Percentiles rank a stretch among this genome's conserved stretches.
Conservation (phyloP, 495 filamentous ascomycete genomes). For the Penicillium manginii region DNA sequence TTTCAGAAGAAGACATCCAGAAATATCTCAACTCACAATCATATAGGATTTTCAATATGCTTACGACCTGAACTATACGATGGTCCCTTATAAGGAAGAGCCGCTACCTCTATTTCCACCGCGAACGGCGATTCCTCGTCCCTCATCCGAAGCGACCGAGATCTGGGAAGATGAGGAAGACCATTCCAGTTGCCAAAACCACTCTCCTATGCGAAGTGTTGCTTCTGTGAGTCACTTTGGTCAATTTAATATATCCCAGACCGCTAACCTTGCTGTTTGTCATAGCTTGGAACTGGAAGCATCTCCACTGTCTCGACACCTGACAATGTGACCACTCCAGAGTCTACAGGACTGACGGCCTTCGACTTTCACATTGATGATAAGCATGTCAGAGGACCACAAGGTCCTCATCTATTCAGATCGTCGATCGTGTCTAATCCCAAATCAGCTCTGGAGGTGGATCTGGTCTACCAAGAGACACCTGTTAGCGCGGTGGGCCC, state of each 20-base stretch:
- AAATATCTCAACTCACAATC: too few species aligned
- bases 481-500: slow-evolving; percentile 37
- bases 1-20: neutral
- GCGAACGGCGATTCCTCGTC: neutral
- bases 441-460: slow-evolving; percentile 56
- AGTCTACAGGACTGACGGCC: slow-evolving; percentile 7
- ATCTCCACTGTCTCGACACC: slow-evolving; percentile 22
- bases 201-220: slow-evolving; percentile 60
- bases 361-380: slow-evolving; percentile 54
- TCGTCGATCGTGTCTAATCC: slow-evolving; percentile 30
- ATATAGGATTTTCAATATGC: too few species aligned
- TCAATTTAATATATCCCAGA: neutral
- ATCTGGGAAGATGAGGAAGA: slow-evolving; percentile 64
- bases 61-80: too few species aligned
- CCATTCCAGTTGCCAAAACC: slow-evolving; percentile 63
- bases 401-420: slow-evolving; percentile 88
- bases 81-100: too few species aligned
- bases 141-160: neutral
- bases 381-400: slow-evolving; percentile 59
- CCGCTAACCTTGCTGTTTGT: neutral
- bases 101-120: too few species aligned
- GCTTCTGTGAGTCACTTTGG: slow-evolving; percentile 23
- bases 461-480: slow-evolving; percentile 71
- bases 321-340: slow-evolving; percentile 22
- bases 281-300: slow-evolving; percentile 23